These are phyloP conservation scores for Hypholoma fasciculare DNA, from an alignment of 768 basidiomycete genomes.

Conservation along the genomic window DNA sequence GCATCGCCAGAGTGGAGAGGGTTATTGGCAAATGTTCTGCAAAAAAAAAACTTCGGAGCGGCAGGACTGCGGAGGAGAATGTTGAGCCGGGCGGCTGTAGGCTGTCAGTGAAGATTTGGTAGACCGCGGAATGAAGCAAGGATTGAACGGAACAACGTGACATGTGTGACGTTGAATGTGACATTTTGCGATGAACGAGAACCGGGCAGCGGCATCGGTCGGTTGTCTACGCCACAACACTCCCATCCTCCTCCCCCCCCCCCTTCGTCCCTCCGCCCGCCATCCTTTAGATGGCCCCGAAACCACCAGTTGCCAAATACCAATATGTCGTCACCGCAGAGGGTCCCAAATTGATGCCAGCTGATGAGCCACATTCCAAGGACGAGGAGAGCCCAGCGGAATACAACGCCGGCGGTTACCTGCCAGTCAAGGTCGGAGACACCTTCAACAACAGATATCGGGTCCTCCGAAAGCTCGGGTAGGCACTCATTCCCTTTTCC, in stretches of 20 bases:
- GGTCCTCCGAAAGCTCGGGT: conserved; percentile 91
- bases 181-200: conserved; percentile 6
- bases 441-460: conserved; percentile 84
- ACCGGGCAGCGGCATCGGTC: conserved; percentile 14
- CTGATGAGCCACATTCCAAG: conserved; percentile 63
- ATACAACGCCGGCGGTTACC: conserved; percentile 81
- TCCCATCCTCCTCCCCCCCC: conserved; percentile 18
- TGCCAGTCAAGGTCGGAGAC: conserved; percentile 80
- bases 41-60: neutral
- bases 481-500: conserved; percentile 18
- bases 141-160: neutral
- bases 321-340: conserved; percentile 71
- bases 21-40: too few species aligned
- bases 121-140: neutral
- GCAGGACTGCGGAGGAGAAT: neutral
- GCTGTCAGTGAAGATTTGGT: neutral
- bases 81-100: neutral
- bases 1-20: too few species aligned
- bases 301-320: conserved; percentile 67
- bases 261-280: conserved; percentile 11
- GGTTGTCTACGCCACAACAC: conserved; percentile 13
- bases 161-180: conserved; percentile 17
- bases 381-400: conserved; percentile 85
- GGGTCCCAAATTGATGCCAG: conserved; percentile 71
- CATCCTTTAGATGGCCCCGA: conserved; percentile 58